phyloP scores from a whole-genome alignment of 2,329 filamentous ascomycete genomes.

The Pyricularia sp. region DNA sequence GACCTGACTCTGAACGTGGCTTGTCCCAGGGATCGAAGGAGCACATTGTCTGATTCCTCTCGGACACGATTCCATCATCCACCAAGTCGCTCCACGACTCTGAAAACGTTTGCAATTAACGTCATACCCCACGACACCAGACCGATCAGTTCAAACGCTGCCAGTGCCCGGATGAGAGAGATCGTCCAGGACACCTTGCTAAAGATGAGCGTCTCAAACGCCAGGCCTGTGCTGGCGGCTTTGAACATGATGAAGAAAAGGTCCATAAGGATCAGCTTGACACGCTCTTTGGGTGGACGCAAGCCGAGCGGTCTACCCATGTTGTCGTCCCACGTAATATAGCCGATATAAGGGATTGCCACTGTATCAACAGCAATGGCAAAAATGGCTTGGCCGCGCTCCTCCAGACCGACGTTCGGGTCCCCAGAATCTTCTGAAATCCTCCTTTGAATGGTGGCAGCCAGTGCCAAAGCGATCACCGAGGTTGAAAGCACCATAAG shows the following conservation, averaged over 20 bases:
- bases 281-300: slow-evolving; percentile 74
- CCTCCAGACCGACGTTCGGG: slow-evolving; percentile 34
- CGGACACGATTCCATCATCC: slow-evolving; percentile 4
- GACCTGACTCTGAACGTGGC: not conserved
- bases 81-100: slow-evolving; percentile 15
- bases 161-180: slow-evolving; percentile 11
- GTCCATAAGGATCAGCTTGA: slow-evolving; percentile 82
- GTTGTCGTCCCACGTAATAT: slow-evolving; percentile 96
- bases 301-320: slow-evolving; percentile 86
- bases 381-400: slow-evolving; percentile 73
- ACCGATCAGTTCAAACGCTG: slow-evolving; percentile 15
- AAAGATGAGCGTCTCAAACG: slow-evolving; percentile 16
- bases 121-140: slow-evolving; percentile 15
- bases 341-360: slow-evolving; percentile 81
- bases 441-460: slow-evolving; percentile 48
- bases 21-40: not conserved
- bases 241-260: slow-evolving; percentile 97
- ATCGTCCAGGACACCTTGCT: slow-evolving; percentile 8
- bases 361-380: slow-evolving; percentile 83
- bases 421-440: not conserved
- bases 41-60: not conserved
- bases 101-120: slow-evolving; percentile 15
- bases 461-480: slow-evolving; percentile 68
- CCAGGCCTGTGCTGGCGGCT: slow-evolving; percentile 81
- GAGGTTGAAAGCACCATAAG: slow-evolving; percentile 77